Evolutionary conservation across 306 rosid genomes (phyloP), one percentile per base, ranked within the genome.

Genomic region (Gastrolobium bilobum): DNA sequence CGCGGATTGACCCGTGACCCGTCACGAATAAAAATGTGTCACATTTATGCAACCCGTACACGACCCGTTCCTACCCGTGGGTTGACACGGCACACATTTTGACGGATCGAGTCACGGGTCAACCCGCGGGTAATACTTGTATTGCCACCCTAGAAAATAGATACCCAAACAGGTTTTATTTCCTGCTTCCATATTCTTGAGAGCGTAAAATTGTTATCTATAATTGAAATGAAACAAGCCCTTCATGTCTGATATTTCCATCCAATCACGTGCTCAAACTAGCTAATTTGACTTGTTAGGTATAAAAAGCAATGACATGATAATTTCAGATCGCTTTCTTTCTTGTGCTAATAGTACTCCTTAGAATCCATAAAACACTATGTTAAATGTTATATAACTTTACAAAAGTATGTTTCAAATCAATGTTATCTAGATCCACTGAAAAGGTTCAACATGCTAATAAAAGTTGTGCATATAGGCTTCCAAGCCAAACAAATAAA

Each of bases 401-500:
- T 68, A 54, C 51, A n/a, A 75, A 68, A 68, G 58, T 15, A 52
- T 3, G 34, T 40, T 68, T 81, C 70, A 75, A 75, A 81, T 81
- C 80, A 58, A 31, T 39, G 6, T 66, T 50, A 26, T 35, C 26
- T 71, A 60, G 38, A 50, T 61, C 51, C 51, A 42, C 7, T 35
- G 38, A 73, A 40, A 81, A 52, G 71, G 42, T 73, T 57, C 47
- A 31, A 68, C 47, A 58, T 5, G 26, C 71, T 37, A 51, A 6
- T 13, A 6, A 67, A 56, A 75, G 56, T 57, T 56, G 66, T 73
- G 38, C 54, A 54, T 4, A 44, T 35, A 56, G 29, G 63, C 51
- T 66, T 57, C 37, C 7, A 20, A 9, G 26, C 26, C 39, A 76
- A 10, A 62, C 2, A 35, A 9, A 47, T 52, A 40, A 20, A 42